Base-by-base conservation (phyloP, 139 green algal species). In the Chlorella ohadii region DNA sequence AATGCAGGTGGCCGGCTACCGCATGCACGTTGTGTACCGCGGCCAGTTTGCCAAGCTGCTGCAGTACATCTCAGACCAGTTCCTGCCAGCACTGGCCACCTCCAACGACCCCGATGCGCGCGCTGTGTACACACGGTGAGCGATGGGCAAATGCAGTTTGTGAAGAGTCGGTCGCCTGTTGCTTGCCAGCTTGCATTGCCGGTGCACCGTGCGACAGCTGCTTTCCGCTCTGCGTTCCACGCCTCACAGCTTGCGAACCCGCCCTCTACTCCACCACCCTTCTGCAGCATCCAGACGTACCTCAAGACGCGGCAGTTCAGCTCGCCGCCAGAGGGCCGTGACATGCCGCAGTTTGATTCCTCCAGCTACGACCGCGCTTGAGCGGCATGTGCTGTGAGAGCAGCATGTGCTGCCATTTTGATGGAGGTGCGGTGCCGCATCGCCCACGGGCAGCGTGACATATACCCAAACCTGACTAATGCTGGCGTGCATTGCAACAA, bases 21-120 rank as follows among this genome's bases (percentile, higher is more conserved):
- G 77, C 27, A 71, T 96, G 90, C 57, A 88, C 47, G 20, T 25
- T 13, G 88, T 63, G 25, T 94, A 90, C 81, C 78, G 83, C 7
- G 56, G 78, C 34, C 92, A 95, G 83, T 94, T 94, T 72, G 34
- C 89, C 7, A 95, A 94, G 87, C 78, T 94, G 84, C 84, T 95
- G 31, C 77, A 78, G 70, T 87, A 73, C 41, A 84, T 94, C 39
- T 73, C 91, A 44, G 56, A 56, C 19, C 65, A 89, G 5, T 95
- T 89, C 85, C 82, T 95, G 68, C 68, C 87, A 0, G 82, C 88
- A 25, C 76, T 95, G 84, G 72, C 31, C 13, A 51, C 79, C 36
- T 59, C 47, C 17, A 79, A 75, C n/a, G 86, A 91, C 72, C 78
- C 87, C 9, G 87, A 91, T 57, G 87, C 87, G 12, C 65, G 81